These are phyloP conservation scores for Paracoccidioides lutzii DNA, from an alignment of 2,329 filamentous ascomycete genomes.

Conservation along the genomic window DNA sequence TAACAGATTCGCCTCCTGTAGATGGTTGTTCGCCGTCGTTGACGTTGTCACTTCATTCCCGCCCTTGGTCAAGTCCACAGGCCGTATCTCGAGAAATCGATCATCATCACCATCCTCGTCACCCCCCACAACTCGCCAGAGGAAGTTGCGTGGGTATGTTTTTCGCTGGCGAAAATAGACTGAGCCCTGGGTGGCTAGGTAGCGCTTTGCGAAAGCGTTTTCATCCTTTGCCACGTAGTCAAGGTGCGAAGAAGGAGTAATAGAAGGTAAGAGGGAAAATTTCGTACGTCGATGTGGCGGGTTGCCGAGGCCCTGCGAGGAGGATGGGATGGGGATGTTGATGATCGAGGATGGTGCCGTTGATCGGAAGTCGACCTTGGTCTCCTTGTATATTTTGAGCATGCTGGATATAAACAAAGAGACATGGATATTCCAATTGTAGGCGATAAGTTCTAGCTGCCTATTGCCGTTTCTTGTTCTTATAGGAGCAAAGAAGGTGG, in stretches of 20 bases:
- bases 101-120: slow-evolving; percentile 23
- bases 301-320: slow-evolving; percentile 34
- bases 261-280: slow-evolving; percentile 35
- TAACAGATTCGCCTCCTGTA: slow-evolving; percentile 56
- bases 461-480: not conserved
- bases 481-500: slow-evolving; percentile 2
- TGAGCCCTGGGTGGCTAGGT: slow-evolving; percentile 65
- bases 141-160: slow-evolving; percentile 66
- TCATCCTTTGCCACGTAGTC: slow-evolving; percentile 44
- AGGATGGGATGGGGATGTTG: slow-evolving; percentile 46
- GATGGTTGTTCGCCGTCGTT: slow-evolving; percentile 7
- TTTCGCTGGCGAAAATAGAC: slow-evolving; percentile 72
- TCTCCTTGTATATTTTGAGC: slow-evolving; percentile 74
- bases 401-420: slow-evolving; percentile 31
- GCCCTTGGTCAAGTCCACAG: slow-evolving; percentile 64
- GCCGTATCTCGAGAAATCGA: slow-evolving; percentile 67
- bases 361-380: slow-evolving; percentile 68
- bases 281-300: slow-evolving; percentile 31
- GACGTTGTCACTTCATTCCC: slow-evolving; percentile 26
- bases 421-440: slow-evolving; percentile 9
- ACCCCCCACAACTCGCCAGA: slow-evolving; percentile 81
- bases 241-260: slow-evolving; percentile 29
- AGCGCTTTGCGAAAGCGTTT: slow-evolving; percentile 54
- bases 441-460: not conserved
- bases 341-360: slow-evolving; percentile 56